Evolutionary conservation across 768 basidiomycete species (phyloP).

Genomic region (Boletus patriciae): DNA sequence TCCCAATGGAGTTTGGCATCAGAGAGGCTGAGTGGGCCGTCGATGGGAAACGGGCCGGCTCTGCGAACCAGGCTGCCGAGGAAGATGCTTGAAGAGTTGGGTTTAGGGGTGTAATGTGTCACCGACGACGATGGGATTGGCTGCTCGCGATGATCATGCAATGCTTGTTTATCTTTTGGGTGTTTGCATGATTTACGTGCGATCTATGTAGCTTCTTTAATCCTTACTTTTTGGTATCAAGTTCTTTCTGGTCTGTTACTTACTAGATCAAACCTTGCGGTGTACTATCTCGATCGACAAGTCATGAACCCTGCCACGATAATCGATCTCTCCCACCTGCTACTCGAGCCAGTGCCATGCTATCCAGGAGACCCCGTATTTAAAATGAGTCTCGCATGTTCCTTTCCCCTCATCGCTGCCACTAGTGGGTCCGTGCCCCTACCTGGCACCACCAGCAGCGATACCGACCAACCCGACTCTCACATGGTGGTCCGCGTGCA

Average conservation of each 20-base stretch:
- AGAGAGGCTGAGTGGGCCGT: slow-evolving; percentile 13
- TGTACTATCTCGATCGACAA: slow-evolving; percentile 27
- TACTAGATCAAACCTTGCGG: too few species aligned
- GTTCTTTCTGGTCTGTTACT: too few species aligned
- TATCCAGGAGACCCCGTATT: slow-evolving; percentile 32
- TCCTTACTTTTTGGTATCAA: too few species aligned
- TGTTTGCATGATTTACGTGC: too few species aligned
- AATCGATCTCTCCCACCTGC: slow-evolving; percentile 29
- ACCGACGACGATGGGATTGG: not conserved
- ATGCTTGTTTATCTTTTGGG: too few species aligned
- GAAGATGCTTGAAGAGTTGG: not conserved
- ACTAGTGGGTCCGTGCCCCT: not conserved
- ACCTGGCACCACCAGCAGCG: slow-evolving; percentile 17
- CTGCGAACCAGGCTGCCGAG: not conserved
- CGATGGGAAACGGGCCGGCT: not conserved
- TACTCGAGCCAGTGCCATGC: slow-evolving; percentile 23
- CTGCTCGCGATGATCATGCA: too few species aligned
- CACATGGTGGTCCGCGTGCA: slow-evolving; percentile 26
- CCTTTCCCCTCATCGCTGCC: slow-evolving; percentile 6
- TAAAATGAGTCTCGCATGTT: slow-evolving; percentile 23
- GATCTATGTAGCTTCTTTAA: too few species aligned
- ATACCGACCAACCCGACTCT: not conserved
- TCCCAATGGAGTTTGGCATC: slow-evolving; percentile 9
- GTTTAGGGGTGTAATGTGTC: not conserved
- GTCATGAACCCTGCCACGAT: slow-evolving; percentile 18